Base-by-base conservation (phyloP, 345 rosid genomes). In the Microthlaspi erraticum region DNA sequence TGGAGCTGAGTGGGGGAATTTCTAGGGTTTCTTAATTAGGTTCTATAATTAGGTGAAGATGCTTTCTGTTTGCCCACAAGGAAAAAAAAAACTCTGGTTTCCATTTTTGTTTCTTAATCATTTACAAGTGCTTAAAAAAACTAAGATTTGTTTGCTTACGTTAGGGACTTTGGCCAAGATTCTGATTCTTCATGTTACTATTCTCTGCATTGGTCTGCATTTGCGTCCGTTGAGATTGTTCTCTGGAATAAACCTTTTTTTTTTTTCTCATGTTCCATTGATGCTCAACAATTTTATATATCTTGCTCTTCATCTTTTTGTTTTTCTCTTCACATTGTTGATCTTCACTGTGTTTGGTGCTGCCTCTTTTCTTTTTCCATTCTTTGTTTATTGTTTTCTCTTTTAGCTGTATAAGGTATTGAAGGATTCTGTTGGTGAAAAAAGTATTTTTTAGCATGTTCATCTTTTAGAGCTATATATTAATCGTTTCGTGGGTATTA, bases 241-340 rank as follows among this genome's bases (percentile, higher is more conserved):
- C 83, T 60, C 41, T 72, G 70, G 91, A 87, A 84, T 82, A 79
- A 79, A 65, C 70, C 80, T 80, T 78, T 66, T 20, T 9, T 29
- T 37, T 32, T 36, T 50, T 2, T 54, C 41, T 77, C 17, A 18
- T 55, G 5, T 50, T 44, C 65, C 57, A 26, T 60, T 68, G 64
- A 49, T 64, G 44, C 55, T 64, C 38, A 11, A 11, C 49, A 26
- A 7, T 60, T 77, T 44, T 31, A 8, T 66, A 13, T 43, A 60
- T 49, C 34, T 48, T 65, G 42, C 70, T 54, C 80, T 68, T 56
- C 91, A 67, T 72, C 74, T 77, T 70, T 83, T 82, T 83, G 82
- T 81, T 82, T 83, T 83, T 81, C 77, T 84, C 80, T 84, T 81
- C 88, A 76, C 91, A 69, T 67, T 83, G 57, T 64, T 79, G 23